Conservation (phyloP, 2,329 filamentous ascomycete species). For the Clonostachys solani region DNA sequence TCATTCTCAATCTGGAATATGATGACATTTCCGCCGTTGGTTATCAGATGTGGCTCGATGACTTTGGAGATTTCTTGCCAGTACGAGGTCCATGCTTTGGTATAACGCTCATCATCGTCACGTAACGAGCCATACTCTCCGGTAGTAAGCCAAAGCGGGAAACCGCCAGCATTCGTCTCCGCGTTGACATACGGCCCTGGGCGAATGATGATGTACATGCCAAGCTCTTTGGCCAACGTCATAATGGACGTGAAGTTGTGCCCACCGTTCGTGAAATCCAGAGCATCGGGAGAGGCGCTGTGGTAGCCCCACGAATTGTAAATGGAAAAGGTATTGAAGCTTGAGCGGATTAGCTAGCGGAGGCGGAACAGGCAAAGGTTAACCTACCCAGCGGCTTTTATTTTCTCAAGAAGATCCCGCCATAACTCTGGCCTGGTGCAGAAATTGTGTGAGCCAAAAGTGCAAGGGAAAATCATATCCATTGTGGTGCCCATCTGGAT, state of each 20-base stretch:
- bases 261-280: slow-evolving; percentile 14
- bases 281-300: slow-evolving; percentile 20
- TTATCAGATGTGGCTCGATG: slow-evolving; percentile 47
- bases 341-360: slow-evolving; percentile 1
- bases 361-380: not conserved
- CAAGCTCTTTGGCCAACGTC: slow-evolving; percentile 37
- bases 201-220: slow-evolving; percentile 37
- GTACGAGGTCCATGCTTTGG: slow-evolving; percentile 49
- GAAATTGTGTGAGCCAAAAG: not conserved
- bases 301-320: slow-evolving; percentile 37
- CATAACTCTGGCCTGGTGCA: slow-evolving; percentile 20
- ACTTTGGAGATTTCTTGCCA: slow-evolving; percentile 44
- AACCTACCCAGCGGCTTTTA: slow-evolving; percentile 31
- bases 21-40: slow-evolving; percentile 51
- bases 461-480: not conserved
- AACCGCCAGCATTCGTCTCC: slow-evolving; percentile 58
- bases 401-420: slow-evolving; percentile 34
- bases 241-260: slow-evolving; percentile 47
- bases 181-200: slow-evolving; percentile 62
- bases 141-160: slow-evolving; percentile 59
- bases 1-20: slow-evolving; percentile 56
- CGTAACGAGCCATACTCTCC: slow-evolving; percentile 50
- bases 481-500: not conserved
- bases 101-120: slow-evolving; percentile 47
- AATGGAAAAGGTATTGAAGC: slow-evolving; percentile 37